Conservation (phyloP, 192 early-diverging fungal species). For the Rhizoclosmatium sp. region DNA sequence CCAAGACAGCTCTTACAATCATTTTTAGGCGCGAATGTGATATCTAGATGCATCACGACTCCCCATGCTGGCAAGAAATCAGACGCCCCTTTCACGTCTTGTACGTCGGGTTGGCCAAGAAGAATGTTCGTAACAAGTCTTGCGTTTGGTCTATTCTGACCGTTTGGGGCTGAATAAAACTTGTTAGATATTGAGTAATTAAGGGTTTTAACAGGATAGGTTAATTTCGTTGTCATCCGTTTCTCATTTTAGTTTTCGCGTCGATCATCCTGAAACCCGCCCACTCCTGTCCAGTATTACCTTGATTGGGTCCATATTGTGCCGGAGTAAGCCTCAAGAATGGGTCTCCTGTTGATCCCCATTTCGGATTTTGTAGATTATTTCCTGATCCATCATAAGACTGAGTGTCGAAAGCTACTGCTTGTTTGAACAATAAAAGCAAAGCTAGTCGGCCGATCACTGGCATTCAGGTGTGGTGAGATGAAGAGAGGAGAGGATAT, state of each 20-base stretch:
- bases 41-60: constrained; percentile 10
- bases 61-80: constrained; percentile 43
- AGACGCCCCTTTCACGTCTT: constrained; percentile 13
- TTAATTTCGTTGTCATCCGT: too few relatives aligned
- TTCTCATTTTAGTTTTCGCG: not conserved
- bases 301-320: constrained; percentile 32
- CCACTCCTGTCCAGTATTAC: constrained; percentile 6
- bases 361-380: constrained; percentile 25
- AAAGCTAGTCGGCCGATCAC: too few relatives aligned
- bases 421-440: too few relatives aligned
- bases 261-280: not conserved
- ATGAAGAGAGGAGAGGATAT: too few relatives aligned
- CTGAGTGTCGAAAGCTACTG: too few relatives aligned
- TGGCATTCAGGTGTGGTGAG: too few relatives aligned
- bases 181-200: not conserved
- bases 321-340: constrained; percentile 17
- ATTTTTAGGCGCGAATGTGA: constrained; percentile 12
- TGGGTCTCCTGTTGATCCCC: constrained; percentile 11
- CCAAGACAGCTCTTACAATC: not conserved
- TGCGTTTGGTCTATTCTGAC: constrained; percentile 34
- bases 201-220: not conserved
- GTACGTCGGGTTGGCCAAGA: constrained; percentile 24
- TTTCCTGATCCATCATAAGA: constrained; percentile 37
- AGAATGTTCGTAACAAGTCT: constrained; percentile 34
- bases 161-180: constrained; percentile 9